Evolutionary conservation across 805 yeast genomes (phyloP), one percentile per base, ranked within the genome.

Genomic region (Kazachstania martiniae): DNA sequence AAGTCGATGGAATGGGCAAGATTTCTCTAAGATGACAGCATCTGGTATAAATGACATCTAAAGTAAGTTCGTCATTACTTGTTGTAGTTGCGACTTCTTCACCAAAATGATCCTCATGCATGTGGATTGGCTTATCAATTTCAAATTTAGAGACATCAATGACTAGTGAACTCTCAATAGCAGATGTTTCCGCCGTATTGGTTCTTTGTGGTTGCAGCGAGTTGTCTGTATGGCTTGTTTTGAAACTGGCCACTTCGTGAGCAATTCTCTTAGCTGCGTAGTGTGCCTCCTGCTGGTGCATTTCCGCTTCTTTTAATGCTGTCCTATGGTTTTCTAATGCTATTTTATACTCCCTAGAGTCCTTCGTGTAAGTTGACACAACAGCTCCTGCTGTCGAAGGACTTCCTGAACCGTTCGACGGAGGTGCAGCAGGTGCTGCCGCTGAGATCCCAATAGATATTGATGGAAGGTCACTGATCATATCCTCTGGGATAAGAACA

Each of bases 11-110:
- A 28, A 87, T 86, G 1, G 97, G 96, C 39, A 87, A 56, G 35
- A 86, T 86, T 48, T 86, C 96, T 32, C 96, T 65, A 36, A 86
- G 61, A 54, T 86, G 96, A 51, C 96, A 86, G 55, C 96, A 87
- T 41, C 96, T 65, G 0, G 95, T 83, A 56, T 87, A 87, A 49
- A 87, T 65, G 28, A 76, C 68, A 46, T 84, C 94, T 31, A 65
- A 36, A 2, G 59, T 55, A 18, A 55, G 29, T 24, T 57, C 56
- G 7, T 49, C 52, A n/a, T 39, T 42, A 8, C 18, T 21, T 7
- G 38, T 40, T 7, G 28, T 35, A 14, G 14, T 12, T 48, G 18
- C 31, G n/a, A 34, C 15, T 17, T 47, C 31, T 17, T 46, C 30
- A 7, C 18, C 29, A 44, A 74, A 74, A 46, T 71, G 70, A 35